Conservation (phyloP, 441 rosid species). For the Mallotus repandus region DNA sequence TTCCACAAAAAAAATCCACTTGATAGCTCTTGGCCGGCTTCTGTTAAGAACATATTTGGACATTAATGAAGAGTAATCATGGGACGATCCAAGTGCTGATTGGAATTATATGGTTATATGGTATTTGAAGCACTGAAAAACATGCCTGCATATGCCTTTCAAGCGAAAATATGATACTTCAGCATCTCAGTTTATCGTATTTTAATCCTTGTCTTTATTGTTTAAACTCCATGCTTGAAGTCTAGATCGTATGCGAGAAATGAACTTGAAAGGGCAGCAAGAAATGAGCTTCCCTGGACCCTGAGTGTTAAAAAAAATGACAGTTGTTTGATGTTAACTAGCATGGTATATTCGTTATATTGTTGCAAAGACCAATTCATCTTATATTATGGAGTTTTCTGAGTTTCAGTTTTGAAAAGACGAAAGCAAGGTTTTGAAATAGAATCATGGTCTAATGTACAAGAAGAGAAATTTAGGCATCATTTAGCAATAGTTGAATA, state of each 20-base stretch:
- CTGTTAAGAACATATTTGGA: not conserved
- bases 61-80: not conserved
- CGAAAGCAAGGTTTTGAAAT: not conserved
- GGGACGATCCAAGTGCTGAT: too few species aligned
- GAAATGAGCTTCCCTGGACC: too few species aligned
- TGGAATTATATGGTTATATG: not conserved
- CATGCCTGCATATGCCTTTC: not conserved
- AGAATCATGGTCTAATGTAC: not conserved
- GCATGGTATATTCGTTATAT: too few species aligned
- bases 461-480: too few species aligned
- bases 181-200: not conserved
- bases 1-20: not conserved
- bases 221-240: not conserved
- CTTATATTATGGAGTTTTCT: not conserved
- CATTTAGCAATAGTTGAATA: too few species aligned
- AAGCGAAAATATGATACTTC: not conserved
- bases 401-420: not conserved
- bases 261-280: too few species aligned
- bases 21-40: not conserved
- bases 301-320: too few species aligned
- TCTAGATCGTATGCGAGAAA: too few species aligned
- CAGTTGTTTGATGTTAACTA: too few species aligned
- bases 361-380: not conserved
- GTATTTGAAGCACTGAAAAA: not conserved
- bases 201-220: not conserved